Evolutionary conservation across 192 early-diverging fungal species (phyloP), one percentile per base, ranked within the genome.

Genomic region (Diversispora epigaea): DNA sequence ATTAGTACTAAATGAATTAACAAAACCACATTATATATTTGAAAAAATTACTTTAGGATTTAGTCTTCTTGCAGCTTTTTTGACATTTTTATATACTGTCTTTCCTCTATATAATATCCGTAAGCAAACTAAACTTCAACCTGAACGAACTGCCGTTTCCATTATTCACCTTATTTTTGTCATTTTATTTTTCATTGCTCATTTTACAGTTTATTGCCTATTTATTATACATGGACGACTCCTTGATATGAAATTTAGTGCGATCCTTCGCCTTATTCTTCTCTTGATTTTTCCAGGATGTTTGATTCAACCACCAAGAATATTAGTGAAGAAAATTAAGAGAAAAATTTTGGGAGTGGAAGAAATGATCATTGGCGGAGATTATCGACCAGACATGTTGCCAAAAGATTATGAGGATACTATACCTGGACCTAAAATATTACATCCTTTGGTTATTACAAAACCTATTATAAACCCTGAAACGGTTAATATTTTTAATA

Each of bases 311-410:
- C 45, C 68, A 21, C 68, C 68, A 14, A 69, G 68, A 9, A 12
- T 12, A 22, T n/a, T 69, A 9, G 45, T 69, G 11, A 69, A 69
- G 52, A 50, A 25, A 25, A 49, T 69, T 8, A 69, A 69, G n/a
- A 47, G 39, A 54, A 69, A 7, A 39, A 4, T 69, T 3, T 54
- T 69, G 12, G 68, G 68, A 3, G 68, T 69, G 6, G 68, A 69
- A 69, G 68, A 54, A 52, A 39, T 69, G 14, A 7, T 11, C 0
- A 69, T 69, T 69, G 68, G 68, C 32, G 68, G 68, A 21, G 68
- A 69, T 54, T 69, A 17, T 69, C 19, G 68, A 22, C 68, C 68
- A 2, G 19, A 25, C 10, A 54, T 69, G 47, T 17, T 69, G 21
- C 41, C 15, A 2, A 11, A 64, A 17, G 11, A 40, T 17, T 64